These are phyloP conservation scores for Camelina neglecta DNA, from an alignment of 345 rosid genomes.

Conservation along the genomic window DNA sequence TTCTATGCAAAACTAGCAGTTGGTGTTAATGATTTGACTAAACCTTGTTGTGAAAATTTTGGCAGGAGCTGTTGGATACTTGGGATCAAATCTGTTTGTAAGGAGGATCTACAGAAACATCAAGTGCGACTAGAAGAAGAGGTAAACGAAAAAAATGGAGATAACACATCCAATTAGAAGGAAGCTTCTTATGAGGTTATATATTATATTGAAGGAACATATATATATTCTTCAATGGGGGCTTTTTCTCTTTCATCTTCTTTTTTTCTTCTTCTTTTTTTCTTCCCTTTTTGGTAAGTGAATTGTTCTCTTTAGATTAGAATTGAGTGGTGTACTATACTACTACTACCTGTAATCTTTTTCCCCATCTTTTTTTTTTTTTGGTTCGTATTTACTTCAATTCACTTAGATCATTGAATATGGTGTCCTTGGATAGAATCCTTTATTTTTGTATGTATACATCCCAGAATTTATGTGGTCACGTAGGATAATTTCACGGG, in stretches of 20 bases:
- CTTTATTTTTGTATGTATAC: neutral
- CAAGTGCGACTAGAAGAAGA: slow-evolving; percentile 78
- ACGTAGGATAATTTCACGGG: neutral
- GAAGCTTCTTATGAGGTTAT: slow-evolving; percentile 29
- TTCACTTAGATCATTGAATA: slow-evolving; percentile 24
- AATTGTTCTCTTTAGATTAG: slow-evolving; percentile 41
- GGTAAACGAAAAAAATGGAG: slow-evolving; percentile 12
- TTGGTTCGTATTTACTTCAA: slow-evolving; percentile 2
- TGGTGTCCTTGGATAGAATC: slow-evolving; percentile 9
- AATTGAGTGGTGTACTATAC: slow-evolving; percentile 41
- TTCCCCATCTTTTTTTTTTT: neutral
- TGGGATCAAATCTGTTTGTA: slow-evolving; percentile 93
- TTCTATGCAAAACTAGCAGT: neutral
- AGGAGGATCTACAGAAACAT: slow-evolving; percentile 97
- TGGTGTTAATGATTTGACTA: slow-evolving; percentile 3
- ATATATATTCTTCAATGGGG: slow-evolving; percentile 24
- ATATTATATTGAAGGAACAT: slow-evolving; percentile 27
- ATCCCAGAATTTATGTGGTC: slow-evolving; percentile 13
- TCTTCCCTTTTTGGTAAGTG: slow-evolving; percentile 30
- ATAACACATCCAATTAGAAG: slow-evolving; percentile 22
- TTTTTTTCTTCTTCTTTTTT: neutral
- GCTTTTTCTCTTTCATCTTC: slow-evolving; percentile 21
- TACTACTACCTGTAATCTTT: slow-evolving; percentile 32
- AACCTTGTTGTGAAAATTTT: neutral
- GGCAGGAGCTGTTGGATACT: slow-evolving; percentile 89